Percentiles rank a stretch among this genome's conserved stretches.
These are phyloP conservation scores for Turnera subulata DNA, from an alignment of 345 rosid genomes.

Conservation along the genomic window DNA sequence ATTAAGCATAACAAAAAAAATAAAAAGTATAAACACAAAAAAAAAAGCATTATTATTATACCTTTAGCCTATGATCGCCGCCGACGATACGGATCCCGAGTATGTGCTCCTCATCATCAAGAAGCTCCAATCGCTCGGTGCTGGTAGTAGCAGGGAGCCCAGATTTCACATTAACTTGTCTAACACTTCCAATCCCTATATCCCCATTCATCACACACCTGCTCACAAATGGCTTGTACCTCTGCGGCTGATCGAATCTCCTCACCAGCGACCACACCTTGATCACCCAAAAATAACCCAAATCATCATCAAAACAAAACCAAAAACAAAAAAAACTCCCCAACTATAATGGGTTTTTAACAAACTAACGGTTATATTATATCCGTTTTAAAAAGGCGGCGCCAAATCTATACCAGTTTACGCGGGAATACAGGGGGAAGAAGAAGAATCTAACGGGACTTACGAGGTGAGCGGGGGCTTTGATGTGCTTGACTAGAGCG, in stretches of 20 bases:
- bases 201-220: conserved; percentile 73
- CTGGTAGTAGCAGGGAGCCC: conserved; percentile 82
- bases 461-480: conserved; percentile 78
- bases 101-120: conserved; percentile 72
- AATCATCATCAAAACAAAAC: conserved; percentile 1
- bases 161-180: conserved; percentile 77
- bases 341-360: neutral
- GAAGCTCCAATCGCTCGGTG: conserved; percentile 71
- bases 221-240: conserved; percentile 70
- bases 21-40: neutral
- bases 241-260: conserved; percentile 81
- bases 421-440: no score
- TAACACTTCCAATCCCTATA: conserved; percentile 75
- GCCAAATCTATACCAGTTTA: no score
- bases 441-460: conserved; percentile 3
- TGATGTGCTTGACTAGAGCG: conserved; percentile 66
- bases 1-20: no score
- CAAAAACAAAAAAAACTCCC: neutral
- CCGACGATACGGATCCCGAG: conserved; percentile 82
- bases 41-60: conserved; percentile 13
- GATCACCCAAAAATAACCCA: conserved; percentile 9
- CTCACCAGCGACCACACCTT: conserved; percentile 89
- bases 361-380: no score
- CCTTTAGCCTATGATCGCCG: conserved; percentile 92
- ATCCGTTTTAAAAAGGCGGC: no score